phyloP scores from a whole-genome alignment of 345 rosid species.

The Eucalyptus grandis region DNA sequence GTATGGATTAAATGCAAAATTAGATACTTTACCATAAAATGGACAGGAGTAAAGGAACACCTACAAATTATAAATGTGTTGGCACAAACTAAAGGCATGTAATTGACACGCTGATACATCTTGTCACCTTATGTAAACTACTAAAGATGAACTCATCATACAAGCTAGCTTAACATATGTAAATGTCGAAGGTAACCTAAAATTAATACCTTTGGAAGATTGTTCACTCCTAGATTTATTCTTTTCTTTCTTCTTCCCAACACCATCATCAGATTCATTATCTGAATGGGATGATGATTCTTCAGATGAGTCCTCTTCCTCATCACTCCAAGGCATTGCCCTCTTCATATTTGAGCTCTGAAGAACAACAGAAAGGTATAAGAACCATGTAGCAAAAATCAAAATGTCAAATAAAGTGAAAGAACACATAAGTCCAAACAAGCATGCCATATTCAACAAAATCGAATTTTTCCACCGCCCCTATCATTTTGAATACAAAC shows the following conservation, averaged over 20 bases:
- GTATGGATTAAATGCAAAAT: background rate
- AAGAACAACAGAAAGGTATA: background rate
- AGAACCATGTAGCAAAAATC: background rate
- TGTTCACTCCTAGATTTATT: conserved; percentile 3
- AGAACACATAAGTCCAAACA: background rate
- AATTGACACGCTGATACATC: background rate
- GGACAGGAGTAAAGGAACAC: background rate
- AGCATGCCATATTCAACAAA: background rate
- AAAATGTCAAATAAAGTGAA: background rate
- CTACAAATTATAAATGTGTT: background rate
- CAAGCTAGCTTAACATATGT: background rate
- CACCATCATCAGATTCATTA: conserved; percentile 7
- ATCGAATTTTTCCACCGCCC: background rate
- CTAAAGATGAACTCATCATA: background rate
- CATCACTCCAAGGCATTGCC: conserved; percentile 38
- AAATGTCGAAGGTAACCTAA: background rate
- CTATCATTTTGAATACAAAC: background rate
- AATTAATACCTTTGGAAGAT: background rate
- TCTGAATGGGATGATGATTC: conserved; percentile 32
- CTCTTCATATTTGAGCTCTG: conserved; percentile 33
- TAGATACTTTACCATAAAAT: background rate
- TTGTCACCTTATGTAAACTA: background rate
- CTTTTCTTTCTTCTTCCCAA: conserved; percentile 1
- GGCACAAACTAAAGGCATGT: background rate
- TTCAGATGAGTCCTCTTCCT: conserved; percentile 25